Evolutionary conservation across 2,329 filamentous ascomycete genomes (phyloP).

Genomic region (Lachnellula subtilissima): DNA sequence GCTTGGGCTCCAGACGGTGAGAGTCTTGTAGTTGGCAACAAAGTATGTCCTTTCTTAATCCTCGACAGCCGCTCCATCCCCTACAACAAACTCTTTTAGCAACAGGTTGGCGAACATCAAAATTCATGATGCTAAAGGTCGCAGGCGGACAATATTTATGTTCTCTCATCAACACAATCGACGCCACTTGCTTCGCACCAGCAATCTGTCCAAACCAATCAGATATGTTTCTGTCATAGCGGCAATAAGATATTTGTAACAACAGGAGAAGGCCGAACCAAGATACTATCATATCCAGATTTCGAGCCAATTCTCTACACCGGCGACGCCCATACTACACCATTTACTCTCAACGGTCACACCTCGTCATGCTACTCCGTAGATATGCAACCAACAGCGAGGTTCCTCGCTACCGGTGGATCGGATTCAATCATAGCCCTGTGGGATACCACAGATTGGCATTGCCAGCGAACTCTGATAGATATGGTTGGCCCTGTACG

Average conservation of each 20-base stretch:
- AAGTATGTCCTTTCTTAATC: conserved; percentile 47
- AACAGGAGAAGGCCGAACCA: conserved; percentile 64
- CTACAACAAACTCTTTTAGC: neutral
- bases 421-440: conserved; percentile 70
- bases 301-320: conserved; percentile 51
- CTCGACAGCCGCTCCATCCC: neutral
- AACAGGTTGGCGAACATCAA: too few relatives aligned
- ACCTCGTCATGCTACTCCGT: conserved; percentile 66
- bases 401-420: conserved; percentile 69
- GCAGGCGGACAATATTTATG: conserved; percentile 57
- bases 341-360: conserved; percentile 63
- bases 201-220: conserved; percentile 63
- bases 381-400: conserved; percentile 65
- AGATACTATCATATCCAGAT: conserved; percentile 64
- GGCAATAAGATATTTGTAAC: conserved; percentile 67
- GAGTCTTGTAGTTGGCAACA: conserved; percentile 67
- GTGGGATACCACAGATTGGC: conserved; percentile 75
- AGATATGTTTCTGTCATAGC: conserved; percentile 69
- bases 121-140: too few relatives aligned
- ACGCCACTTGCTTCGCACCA: conserved; percentile 54
- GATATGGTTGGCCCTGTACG: conserved; percentile 65
- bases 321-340: conserved; percentile 42
- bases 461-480: conserved; percentile 66
- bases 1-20: conserved; percentile 70
- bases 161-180: conserved; percentile 56